phyloP scores from a whole-genome alignment of 2,329 filamentous ascomycete genomes.

The Alternaria triticina region DNA sequence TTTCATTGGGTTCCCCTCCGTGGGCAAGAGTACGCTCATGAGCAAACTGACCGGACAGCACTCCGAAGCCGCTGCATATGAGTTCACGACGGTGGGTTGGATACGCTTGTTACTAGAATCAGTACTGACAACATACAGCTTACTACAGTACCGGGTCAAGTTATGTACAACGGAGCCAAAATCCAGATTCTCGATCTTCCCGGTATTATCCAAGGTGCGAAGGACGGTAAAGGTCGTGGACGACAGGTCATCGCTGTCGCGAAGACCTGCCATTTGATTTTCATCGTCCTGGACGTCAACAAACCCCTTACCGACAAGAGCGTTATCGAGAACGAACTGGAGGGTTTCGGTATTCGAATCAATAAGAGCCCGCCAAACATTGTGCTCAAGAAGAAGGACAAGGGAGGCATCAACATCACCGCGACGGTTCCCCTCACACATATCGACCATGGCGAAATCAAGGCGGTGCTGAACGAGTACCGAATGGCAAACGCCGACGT shows the following conservation, averaged over 20 bases:
- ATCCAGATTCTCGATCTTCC: constrained; percentile 98
- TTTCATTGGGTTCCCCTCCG: constrained; percentile 97
- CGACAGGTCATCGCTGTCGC: constrained; percentile 98
- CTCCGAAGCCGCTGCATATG: constrained; percentile 95
- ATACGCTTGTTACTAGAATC: not conserved
- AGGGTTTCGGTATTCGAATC: constrained; percentile 96
- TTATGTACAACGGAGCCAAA: constrained; percentile 94
- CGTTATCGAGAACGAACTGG: constrained; percentile 91
- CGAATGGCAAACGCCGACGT: constrained; percentile 96
- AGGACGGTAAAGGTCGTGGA: constrained; percentile 96
- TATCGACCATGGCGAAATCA: constrained; percentile 96
- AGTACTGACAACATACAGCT: constrained; percentile 54
- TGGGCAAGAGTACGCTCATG: constrained; percentile 98
- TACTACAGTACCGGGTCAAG: constrained; percentile 95
- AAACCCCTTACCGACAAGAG: constrained; percentile 97
- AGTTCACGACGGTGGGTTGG: constrained; percentile 78
- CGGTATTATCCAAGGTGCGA: constrained; percentile 98
- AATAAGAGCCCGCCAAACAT: constrained; percentile 98
- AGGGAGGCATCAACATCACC: constrained; percentile 95
- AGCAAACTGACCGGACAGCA: constrained; percentile 92
- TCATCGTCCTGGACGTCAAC: constrained; percentile 98
- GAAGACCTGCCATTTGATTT: constrained; percentile 98
- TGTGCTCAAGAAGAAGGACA: constrained; percentile 99
- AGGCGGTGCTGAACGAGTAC: constrained; percentile 97
- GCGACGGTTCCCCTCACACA: constrained; percentile 89